Percentiles rank a stretch among this genome's conserved stretches.
phyloP scores from a whole-genome alignment of 116 monocot genomes.

The Phalaenopsis hybrid region DNA sequence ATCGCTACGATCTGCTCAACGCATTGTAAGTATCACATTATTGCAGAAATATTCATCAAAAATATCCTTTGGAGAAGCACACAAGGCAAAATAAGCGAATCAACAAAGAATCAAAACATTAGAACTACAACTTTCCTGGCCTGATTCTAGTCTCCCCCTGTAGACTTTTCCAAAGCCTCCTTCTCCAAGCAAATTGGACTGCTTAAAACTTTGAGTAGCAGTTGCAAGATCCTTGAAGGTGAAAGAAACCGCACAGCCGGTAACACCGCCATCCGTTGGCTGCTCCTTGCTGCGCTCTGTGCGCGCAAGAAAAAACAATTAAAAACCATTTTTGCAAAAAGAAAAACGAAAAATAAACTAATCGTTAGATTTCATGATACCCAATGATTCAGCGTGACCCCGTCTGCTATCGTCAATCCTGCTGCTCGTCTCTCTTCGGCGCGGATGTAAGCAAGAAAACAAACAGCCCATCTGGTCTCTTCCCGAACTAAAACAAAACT shows the following conservation, averaged over 20 bases:
- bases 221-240: conserved; percentile 38
- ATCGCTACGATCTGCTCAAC: conserved; percentile 30
- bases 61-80: not conserved
- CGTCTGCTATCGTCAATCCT: conserved; percentile 2
- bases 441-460: not conserved
- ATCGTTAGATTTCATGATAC: not conserved
- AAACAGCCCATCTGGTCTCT: conserved; percentile 12
- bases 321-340: not conserved
- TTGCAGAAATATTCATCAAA: not conserved
- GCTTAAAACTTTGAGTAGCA: conserved; percentile 41
- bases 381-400: conserved; percentile 2
- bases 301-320: not conserved
- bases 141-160: conserved; percentile 36
- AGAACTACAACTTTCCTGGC: conserved; percentile 20
- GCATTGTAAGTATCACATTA: not conserved
- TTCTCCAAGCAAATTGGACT: conserved; percentile 46
- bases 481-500: not conserved
- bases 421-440: conserved; percentile 1
- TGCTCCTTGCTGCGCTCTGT: conserved; percentile 17
- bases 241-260: conserved; percentile 22
- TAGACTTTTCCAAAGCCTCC: conserved; percentile 68
- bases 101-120: not conserved
- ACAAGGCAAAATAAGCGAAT: not conserved
- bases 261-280: not conserved
- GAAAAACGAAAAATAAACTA: not conserved